These are phyloP conservation scores for Baorangia bicolor DNA, from an alignment of 768 basidiomycete species.

Conservation along the genomic window DNA sequence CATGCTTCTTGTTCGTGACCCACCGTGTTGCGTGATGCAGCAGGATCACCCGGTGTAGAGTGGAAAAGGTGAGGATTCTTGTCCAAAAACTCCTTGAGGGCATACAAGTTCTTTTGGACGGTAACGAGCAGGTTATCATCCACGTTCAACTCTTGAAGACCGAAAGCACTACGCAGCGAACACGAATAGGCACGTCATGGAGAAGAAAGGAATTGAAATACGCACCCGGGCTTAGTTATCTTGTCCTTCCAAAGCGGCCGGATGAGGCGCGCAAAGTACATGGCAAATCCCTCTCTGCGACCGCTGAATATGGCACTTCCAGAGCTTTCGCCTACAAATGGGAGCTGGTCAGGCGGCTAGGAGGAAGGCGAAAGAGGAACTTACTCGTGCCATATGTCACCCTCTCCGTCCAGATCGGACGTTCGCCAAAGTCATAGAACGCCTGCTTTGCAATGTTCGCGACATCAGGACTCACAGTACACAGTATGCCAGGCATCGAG, in stretches of 20 bases:
- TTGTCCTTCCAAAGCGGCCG: constrained; percentile 86
- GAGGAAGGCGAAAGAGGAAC: constrained; percentile 17
- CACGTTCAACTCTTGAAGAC: constrained; percentile 58
- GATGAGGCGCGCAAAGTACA: constrained; percentile 84
- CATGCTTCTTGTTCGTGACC: constrained; percentile 83
- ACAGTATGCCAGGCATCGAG: constrained; percentile 44
- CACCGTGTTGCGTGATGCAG: constrained; percentile 51
- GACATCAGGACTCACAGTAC: constrained; percentile 57
- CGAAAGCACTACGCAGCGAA: constrained; percentile 36
- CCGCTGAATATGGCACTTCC: constrained; percentile 83
- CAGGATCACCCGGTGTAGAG: constrained; percentile 69
- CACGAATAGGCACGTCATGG: background rate
- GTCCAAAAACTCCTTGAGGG: constrained; percentile 72
- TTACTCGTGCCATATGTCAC: constrained; percentile 73
- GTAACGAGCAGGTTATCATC: constrained; percentile 60
- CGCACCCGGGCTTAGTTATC: constrained; percentile 64
- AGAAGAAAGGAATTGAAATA: background rate
- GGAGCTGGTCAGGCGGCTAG: background rate
- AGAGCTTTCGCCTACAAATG: constrained; percentile 54
- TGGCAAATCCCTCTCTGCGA: constrained; percentile 81
- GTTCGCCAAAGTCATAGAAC: constrained; percentile 83
- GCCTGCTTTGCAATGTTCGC: constrained; percentile 76
- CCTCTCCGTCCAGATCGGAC: constrained; percentile 79
- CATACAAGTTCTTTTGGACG: constrained; percentile 78
- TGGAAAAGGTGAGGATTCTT: constrained; percentile 86